Conservation (phyloP, 805 yeast species). For the Starmera dryadoides region DNA sequence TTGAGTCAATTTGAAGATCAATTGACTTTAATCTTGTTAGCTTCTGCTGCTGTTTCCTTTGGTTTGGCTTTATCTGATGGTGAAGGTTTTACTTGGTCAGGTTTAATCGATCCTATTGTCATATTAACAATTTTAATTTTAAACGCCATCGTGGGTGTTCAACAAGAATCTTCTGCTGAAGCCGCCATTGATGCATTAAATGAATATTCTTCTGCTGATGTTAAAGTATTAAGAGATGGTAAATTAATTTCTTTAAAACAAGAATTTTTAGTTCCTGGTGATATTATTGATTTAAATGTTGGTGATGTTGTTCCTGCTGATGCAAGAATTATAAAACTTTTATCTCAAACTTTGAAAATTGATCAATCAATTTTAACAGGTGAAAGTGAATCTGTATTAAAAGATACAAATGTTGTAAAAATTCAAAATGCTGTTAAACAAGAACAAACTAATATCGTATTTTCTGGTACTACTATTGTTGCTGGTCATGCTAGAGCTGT, state of each 20-base stretch:
- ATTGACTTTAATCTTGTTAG: slow-evolving; percentile 77
- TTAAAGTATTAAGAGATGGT: slow-evolving; percentile 82
- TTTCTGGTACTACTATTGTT: slow-evolving; percentile 95
- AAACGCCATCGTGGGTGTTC: slow-evolving; percentile 90
- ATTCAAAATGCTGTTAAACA: slow-evolving; percentile 52
- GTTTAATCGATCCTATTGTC: slow-evolving; percentile 54
- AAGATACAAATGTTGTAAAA: slow-evolving; percentile 32
- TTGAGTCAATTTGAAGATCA: slow-evolving; percentile 66
- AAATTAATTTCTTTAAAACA: too few relatives aligned
- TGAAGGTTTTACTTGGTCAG: slow-evolving; percentile 40
- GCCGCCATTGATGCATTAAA: slow-evolving; percentile 89
- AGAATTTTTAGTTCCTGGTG: slow-evolving; percentile 94
- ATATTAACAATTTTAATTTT: slow-evolving; percentile 89
- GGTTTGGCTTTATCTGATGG: slow-evolving; percentile 96
- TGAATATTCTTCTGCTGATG: slow-evolving; percentile 93
- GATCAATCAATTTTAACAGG: slow-evolving; percentile 97
- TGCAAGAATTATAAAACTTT: slow-evolving; percentile 69
- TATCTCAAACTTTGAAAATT: slow-evolving; percentile 70
- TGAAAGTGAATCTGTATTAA: slow-evolving; percentile 82
- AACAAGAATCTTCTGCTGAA: slow-evolving; percentile 91
- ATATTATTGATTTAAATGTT: slow-evolving; percentile 76
- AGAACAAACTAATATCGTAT: slow-evolving; percentile 77
- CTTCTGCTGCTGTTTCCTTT: slow-evolving; percentile 81
- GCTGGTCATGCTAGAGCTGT: slow-evolving; percentile 94
- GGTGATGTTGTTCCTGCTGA: slow-evolving; percentile 99